Evolutionary conservation across 495 filamentous ascomycete species (phyloP).

Genomic region (Staphylotrichum longicolle): DNA sequence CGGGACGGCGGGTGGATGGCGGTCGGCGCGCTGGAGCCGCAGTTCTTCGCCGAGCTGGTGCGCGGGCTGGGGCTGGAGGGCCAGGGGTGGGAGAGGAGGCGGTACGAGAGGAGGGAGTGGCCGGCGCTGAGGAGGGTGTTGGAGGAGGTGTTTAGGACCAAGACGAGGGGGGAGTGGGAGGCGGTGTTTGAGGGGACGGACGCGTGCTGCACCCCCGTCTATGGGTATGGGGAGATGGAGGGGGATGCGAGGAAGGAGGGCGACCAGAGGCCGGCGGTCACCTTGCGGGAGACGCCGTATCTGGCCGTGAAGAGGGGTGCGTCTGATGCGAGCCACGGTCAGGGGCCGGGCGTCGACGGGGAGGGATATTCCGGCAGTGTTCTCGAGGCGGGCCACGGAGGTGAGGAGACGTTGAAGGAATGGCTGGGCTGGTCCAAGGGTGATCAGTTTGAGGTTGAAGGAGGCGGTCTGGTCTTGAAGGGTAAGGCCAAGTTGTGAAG

Average conservation of each 20-base stretch:
- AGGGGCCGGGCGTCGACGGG: slow-evolving; percentile 50
- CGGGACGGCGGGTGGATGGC: slow-evolving; percentile 80
- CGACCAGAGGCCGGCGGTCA: slow-evolving; percentile 74
- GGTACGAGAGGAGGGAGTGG: slow-evolving; percentile 64
- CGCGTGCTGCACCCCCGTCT: slow-evolving; percentile 86
- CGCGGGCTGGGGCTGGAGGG: slow-evolving; percentile 59
- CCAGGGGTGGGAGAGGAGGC: slow-evolving; percentile 51
- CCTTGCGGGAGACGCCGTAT: slow-evolving; percentile 63
- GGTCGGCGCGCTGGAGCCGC: slow-evolving; percentile 84
- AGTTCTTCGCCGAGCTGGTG: slow-evolving; percentile 72
- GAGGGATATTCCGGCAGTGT: slow-evolving; percentile 61
- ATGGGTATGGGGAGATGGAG: slow-evolving; percentile 71
- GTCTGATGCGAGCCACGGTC: slow-evolving; percentile 40
- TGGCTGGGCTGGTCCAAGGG: slow-evolving; percentile 82
- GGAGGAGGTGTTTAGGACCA: slow-evolving; percentile 62
- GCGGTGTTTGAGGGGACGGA: slow-evolving; percentile 80
- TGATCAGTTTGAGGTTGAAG: slow-evolving; percentile 62
- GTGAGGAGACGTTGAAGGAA: slow-evolving; percentile 62
- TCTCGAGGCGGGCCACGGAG: slow-evolving; percentile 65
- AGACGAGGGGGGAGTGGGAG: slow-evolving; percentile 82
- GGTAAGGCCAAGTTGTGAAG: slow-evolving; percentile 51
- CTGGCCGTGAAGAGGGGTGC: slow-evolving; percentile 48
- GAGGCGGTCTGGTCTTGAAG: slow-evolving; percentile 56
- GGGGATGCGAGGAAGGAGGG: slow-evolving; percentile 48
- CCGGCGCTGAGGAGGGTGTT: slow-evolving; percentile 59